phyloP scores from a whole-genome alignment of 2,329 filamentous ascomycete species.

The Nemania sp. region DNA sequence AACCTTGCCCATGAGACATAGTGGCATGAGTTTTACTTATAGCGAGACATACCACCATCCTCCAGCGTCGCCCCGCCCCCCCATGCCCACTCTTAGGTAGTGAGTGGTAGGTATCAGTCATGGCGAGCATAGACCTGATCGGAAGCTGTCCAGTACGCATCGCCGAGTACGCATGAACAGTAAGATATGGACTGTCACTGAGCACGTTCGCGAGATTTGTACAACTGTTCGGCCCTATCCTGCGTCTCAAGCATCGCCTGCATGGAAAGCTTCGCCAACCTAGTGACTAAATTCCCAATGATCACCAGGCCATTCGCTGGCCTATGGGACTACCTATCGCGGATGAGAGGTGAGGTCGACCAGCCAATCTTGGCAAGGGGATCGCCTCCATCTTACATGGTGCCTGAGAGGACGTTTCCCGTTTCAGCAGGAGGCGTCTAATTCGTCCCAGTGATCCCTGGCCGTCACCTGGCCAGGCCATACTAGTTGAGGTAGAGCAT shows the following conservation, averaged over 20 bases:
- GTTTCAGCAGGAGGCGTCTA: slow-evolving; percentile 37
- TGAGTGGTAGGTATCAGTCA: neutral
- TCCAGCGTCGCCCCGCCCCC: neutral
- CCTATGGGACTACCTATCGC: slow-evolving; percentile 4
- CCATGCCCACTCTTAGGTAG: neutral
- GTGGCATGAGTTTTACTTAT: slow-evolving; percentile 14
- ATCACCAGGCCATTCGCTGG: slow-evolving; percentile 29
- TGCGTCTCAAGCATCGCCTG: slow-evolving; percentile 38
- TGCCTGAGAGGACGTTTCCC: slow-evolving; percentile 37
- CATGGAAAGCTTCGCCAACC: slow-evolving; percentile 17
- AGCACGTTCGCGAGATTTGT: slow-evolving; percentile 11
- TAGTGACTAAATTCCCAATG: slow-evolving; percentile 5
- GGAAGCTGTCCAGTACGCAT: neutral
- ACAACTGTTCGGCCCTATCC: slow-evolving; percentile 30
- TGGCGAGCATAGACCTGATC: neutral
- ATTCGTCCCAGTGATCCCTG: slow-evolving; percentile 18
- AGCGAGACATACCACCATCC: slow-evolving; percentile 16
- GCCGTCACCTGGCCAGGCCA: slow-evolving; percentile 21
- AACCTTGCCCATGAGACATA: slow-evolving; percentile 15
- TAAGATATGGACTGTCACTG: neutral
- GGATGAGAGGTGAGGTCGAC: slow-evolving; percentile 30
- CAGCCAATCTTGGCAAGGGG: slow-evolving; percentile 33
- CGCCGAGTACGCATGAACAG: slow-evolving; percentile 6
- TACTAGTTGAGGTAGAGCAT: neutral
- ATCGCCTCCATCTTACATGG: slow-evolving; percentile 34